These are phyloP conservation scores for Scopulariopsis brevicaulis DNA, from an alignment of 2,329 filamentous ascomycete species.

Conservation along the genomic window DNA sequence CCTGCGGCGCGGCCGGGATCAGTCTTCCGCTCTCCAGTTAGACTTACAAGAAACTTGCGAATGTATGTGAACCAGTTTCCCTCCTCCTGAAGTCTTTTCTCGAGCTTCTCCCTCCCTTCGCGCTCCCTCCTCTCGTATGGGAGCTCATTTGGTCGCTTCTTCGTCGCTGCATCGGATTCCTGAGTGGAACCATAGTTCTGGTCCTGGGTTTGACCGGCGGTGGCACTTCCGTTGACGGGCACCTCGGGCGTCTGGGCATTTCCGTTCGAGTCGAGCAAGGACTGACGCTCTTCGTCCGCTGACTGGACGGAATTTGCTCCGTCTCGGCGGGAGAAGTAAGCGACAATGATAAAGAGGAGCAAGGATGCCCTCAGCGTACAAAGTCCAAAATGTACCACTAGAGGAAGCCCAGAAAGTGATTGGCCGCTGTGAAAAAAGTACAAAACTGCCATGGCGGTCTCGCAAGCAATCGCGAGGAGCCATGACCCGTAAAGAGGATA, in stretches of 20 bases:
- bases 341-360: conserved; percentile 5
- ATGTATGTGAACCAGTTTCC: conserved; percentile 70
- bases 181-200: conserved; percentile 30
- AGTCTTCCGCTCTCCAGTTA: too few species aligned
- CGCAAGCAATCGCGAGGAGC: conserved; percentile 43
- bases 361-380: conserved; percentile 7
- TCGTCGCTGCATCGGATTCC: conserved; percentile 21
- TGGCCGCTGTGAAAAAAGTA: conserved; percentile 4
- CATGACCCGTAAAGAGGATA: conserved; percentile 55
- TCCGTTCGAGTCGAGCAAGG: conserved; percentile 31
- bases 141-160: conserved; percentile 21
- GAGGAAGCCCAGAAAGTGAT: neutral
- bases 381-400: conserved; percentile 5
- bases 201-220: neutral
- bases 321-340: conserved; percentile 8
- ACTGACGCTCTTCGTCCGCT: conserved; percentile 45
- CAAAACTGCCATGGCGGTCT: conserved; percentile 31
- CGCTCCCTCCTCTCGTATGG: conserved; percentile 44
- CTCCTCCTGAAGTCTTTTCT: conserved; percentile 59
- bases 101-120: conserved; percentile 39
- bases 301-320: neutral
- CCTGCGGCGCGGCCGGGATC: neutral
- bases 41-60: conserved; percentile 53
- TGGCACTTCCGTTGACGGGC: neutral
- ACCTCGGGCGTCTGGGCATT: neutral